phyloP scores from a whole-genome alignment of 2,329 filamentous ascomycete species.

The Fusarium lyarnte region DNA sequence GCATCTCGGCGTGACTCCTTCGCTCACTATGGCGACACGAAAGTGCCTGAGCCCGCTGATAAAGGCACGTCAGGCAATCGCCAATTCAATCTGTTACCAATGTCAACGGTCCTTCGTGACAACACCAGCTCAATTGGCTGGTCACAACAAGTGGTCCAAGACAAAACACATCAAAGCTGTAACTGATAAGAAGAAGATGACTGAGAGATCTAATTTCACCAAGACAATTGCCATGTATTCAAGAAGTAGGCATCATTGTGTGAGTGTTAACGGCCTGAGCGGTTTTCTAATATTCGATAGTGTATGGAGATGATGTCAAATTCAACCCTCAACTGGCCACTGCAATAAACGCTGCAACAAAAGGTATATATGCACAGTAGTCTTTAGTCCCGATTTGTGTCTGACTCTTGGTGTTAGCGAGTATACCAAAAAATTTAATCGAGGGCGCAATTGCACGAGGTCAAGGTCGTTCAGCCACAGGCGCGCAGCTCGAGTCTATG shows the following conservation, averaged over 20 bases:
- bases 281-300: constrained; percentile 52
- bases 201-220: constrained; percentile 72
- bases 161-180: constrained; percentile 95
- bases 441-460: constrained; percentile 88
- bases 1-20: not conserved
- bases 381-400: not conserved
- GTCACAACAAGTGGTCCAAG: constrained; percentile 95
- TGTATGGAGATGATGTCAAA: constrained; percentile 78
- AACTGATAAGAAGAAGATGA: constrained; percentile 82
- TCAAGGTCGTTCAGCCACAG: constrained; percentile 81
- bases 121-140: constrained; percentile 61
- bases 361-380: constrained; percentile 58
- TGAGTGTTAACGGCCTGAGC: not conserved
- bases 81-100: constrained; percentile 54
- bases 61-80: constrained; percentile 9
- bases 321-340: constrained; percentile 80
- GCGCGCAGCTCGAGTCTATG: constrained; percentile 78
- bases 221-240: constrained; percentile 80
- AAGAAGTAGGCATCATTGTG: constrained; percentile 64
- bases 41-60: constrained; percentile 28
- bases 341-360: constrained; percentile 81
- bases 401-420: constrained; percentile 56
- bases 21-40: constrained; percentile 28
- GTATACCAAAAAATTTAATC: constrained; percentile 84
- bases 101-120: constrained; percentile 61